These are phyloP conservation scores for Pleurotus tuoliensis DNA, from an alignment of 768 basidiomycete species.

Conservation along the genomic window DNA sequence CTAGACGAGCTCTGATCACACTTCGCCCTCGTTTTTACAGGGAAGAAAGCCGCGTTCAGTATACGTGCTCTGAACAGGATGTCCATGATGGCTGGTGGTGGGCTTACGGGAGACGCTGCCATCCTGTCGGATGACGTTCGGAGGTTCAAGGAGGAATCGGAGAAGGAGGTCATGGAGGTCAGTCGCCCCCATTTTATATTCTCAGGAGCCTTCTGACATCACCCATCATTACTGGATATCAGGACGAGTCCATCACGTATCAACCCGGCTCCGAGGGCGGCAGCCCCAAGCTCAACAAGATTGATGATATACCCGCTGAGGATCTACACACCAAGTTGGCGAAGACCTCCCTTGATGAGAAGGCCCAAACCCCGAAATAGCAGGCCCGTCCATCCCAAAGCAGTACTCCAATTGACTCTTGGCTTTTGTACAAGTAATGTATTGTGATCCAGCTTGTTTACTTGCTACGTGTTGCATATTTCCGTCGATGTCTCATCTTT, in stretches of 20 bases:
- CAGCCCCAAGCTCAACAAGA: slow-evolving; percentile 13
- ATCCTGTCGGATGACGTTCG: slow-evolving; percentile 56
- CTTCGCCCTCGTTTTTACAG: slow-evolving; percentile 31
- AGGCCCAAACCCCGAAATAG: slow-evolving; percentile 3
- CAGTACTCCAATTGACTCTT: too few relatives aligned
- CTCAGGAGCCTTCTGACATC: background rate
- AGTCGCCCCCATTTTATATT: background rate
- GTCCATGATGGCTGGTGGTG: slow-evolving; percentile 47
- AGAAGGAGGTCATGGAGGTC: slow-evolving; percentile 42
- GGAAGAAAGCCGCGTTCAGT: slow-evolving; percentile 84
- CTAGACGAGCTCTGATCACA: slow-evolving; percentile 1
- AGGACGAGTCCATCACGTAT: slow-evolving; percentile 44
- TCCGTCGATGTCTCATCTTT: too few relatives aligned
- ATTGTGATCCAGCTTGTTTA: too few relatives aligned
- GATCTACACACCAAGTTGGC: slow-evolving; percentile 27
- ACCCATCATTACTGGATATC: slow-evolving; percentile 16
- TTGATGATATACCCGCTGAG: slow-evolving; percentile 20
- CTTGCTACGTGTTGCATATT: too few relatives aligned
- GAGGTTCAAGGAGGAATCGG: slow-evolving; percentile 80
- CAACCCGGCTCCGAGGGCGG: slow-evolving; percentile 32
- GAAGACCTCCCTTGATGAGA: slow-evolving; percentile 23
- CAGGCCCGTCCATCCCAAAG: too few relatives aligned
- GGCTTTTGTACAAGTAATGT: too few relatives aligned
- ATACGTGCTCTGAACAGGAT: slow-evolving; percentile 86
- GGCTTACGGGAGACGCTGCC: slow-evolving; percentile 38